Conservation (phyloP, 2,329 filamentous ascomycete genomes). For the Triangularia verruculosa region DNA sequence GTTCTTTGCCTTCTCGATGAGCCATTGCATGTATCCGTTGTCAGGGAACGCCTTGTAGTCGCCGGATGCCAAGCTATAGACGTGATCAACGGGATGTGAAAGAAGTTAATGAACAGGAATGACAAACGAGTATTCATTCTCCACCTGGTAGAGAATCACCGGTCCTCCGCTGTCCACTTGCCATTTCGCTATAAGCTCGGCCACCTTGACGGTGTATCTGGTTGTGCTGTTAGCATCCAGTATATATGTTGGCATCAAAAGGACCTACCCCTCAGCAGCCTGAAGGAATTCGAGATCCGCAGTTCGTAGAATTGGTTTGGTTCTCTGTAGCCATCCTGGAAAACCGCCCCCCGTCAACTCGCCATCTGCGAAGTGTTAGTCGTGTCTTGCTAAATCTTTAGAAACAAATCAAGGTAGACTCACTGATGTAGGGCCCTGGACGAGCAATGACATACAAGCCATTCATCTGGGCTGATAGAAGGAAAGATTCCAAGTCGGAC, state of each 20-base stretch:
- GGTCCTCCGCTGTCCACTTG: slow-evolving; percentile 83
- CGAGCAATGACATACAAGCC: slow-evolving; percentile 72
- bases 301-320: slow-evolving; percentile 64
- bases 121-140: slow-evolving; percentile 68
- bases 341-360: slow-evolving; percentile 75
- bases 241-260: not conserved
- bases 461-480: slow-evolving; percentile 67
- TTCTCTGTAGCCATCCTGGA: slow-evolving; percentile 72
- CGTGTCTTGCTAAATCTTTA: not conserved
- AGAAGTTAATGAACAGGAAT: not conserved
- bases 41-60: slow-evolving; percentile 57
- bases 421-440: slow-evolving; percentile 25
- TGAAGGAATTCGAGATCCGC: slow-evolving; percentile 58
- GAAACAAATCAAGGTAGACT: slow-evolving; percentile 8
- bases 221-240: not conserved
- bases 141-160: slow-evolving; percentile 73
- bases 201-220: slow-evolving; percentile 61
- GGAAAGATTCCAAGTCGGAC: slow-evolving; percentile 47
- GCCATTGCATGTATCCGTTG: slow-evolving; percentile 65
- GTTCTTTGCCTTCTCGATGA: slow-evolving; percentile 64
- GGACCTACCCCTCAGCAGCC: slow-evolving; percentile 61
- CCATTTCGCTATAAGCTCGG: slow-evolving; percentile 64
- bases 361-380: slow-evolving; percentile 46
- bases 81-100: not conserved
- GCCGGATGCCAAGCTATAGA: slow-evolving; percentile 39